Evolutionary conservation across 176 grass and related monocot genomes (phyloP).

Genomic region (Oryza meridionalis): DNA sequence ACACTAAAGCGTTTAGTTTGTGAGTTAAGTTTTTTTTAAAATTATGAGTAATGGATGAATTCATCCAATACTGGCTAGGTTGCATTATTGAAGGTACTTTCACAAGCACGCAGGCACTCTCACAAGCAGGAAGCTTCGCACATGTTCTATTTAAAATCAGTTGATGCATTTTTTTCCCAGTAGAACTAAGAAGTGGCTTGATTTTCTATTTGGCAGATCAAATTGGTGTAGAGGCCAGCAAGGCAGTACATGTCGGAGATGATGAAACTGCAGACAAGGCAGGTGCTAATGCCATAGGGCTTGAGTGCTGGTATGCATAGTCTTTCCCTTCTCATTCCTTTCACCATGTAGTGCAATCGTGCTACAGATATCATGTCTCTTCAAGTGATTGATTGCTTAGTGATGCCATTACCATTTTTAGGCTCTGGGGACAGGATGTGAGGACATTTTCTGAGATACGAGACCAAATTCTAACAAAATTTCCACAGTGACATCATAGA

Average conservation of each 20-base stretch:
- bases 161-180: neutral
- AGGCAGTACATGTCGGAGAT: conserved; percentile 82
- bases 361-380: neutral
- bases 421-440: conserved; percentile 85
- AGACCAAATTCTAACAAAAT: conserved; percentile 39
- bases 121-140: conserved; percentile 5
- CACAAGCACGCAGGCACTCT: neutral
- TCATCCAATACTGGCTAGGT: neutral
- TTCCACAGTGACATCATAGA: conserved; percentile 6
- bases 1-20: conserved; percentile 5
- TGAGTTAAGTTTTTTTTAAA: neutral
- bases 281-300: conserved; percentile 72
- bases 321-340: neutral
- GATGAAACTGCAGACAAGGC: conserved; percentile 74
- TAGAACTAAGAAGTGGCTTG: neutral
- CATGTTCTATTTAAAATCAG: neutral
- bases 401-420: conserved; percentile 27
- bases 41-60: neutral
- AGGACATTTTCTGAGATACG: conserved; percentile 63
- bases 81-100: neutral
- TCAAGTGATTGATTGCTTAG: neutral
- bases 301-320: conserved; percentile 77
- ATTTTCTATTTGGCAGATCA: conserved; percentile 55
- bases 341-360: neutral
- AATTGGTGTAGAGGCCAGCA: conserved; percentile 62